Base-by-base conservation (phyloP, 1,284 basidiomycete genomes). In the Melampsora americana region DNA sequence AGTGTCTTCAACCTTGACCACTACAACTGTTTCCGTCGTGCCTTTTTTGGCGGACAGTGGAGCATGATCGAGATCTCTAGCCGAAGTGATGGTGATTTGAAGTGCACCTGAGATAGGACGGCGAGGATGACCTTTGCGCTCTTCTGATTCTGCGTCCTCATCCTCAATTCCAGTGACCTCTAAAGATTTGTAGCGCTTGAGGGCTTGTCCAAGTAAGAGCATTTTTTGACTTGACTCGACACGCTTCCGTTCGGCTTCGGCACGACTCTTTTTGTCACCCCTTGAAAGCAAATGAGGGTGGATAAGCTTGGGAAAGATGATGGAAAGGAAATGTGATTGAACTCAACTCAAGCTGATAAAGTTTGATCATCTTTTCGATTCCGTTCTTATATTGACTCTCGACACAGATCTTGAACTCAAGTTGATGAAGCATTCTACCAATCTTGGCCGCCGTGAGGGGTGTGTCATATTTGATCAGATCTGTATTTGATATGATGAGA, bases 391-490 rank as follows among this genome's bases (percentile, higher is more conserved):
- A 98, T 85, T 99, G 95, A 85, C 92, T 89, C 84, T 99, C 96
- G 79, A 99, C 92, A 84, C 95, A 93, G 69, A 98, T 90, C 85
- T 99, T 99, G 88, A 97, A 98, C 84, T 99, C 95, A 79, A 99
- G 90, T 84, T 98, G 95, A 84, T 98, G 94, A 76, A 99, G 88
- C 95, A 98, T 98, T 80, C 90, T 89, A 64, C 93, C 92, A 83
- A 99, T 98, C 86, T 97, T 99, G 79, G 93, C 92, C 5, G 93
- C 91, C 28, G 93, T 95, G 82, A 95, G 89, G 26, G 95, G 95
- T 50, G 95, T 95, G 84, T 99, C 96, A 79, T 95, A 94, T 84
- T 95, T 95, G 84, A 97, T 92, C 79, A 99, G 86, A 86, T 99
- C 96, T 86, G 32, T 7, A n/a, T 26, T 23, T 42, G 6, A 42